Base-by-base conservation (phyloP, 2,329 filamentous ascomycete species). In the Albophoma yamanashiensis region DNA sequence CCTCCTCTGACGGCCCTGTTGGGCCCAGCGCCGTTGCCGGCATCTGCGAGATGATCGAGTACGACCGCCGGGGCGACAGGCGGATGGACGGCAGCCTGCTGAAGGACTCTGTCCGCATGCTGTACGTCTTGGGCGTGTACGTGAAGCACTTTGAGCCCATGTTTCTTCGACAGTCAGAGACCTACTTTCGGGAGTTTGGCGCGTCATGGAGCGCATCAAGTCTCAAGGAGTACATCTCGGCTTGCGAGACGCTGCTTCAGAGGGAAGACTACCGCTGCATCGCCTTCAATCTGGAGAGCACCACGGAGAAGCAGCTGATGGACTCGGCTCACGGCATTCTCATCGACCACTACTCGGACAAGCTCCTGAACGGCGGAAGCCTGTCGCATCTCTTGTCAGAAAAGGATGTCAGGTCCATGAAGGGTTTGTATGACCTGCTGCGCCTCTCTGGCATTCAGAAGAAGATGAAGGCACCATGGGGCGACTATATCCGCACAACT, bases 91-190 rank as follows among this genome's bases (percentile, higher is more conserved):
- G 82, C 0, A 73, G 75, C 3, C 75, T 92, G n/a, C 83, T 97
- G 58, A 85, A 83, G 64, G 85, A 90, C 60, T 82, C 89, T 0
- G 84, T 97, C 57, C 83, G 86, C 61, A 91, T 97, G 83, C 82
- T 97, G 62, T 87, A 95, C 66, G 84, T 92, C n/a, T 82, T 97
- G 55, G 85, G 87, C 59, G 84, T 93, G 4, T 99, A 97, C 71
- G 83, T 81, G 0, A 87, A 81, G 62, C 79, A 83, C 17, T 96
- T 99, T 66, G 94, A 97, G 73, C 86, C 88, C 4, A 76, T 79
- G 5, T 88, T 97, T 63, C 75, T 96, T 58, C 75, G 79, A 11
- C 73, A 82, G 7, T 94, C 93, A 0, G 80, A 84, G 58, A 69
- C 75, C 0, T 97, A 88, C 67, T 87, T 94, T 64, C 69, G 76